Conservation (phyloP, 2,329 filamentous ascomycete species). For the Penicillium sp. region DNA sequence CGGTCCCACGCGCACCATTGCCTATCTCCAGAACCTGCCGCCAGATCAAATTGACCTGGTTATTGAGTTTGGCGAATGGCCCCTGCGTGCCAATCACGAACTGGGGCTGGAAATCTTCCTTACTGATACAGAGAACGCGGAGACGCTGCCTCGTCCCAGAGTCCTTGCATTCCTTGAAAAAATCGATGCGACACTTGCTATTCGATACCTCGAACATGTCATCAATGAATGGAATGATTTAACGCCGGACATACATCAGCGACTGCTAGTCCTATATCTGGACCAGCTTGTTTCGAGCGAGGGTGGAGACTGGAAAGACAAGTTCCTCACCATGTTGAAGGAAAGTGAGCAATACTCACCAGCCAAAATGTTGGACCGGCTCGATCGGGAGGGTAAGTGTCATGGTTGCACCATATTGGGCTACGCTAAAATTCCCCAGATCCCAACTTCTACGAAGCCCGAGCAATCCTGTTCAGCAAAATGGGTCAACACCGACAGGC, state of each 20-base stretch:
- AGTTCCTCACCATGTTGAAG: slow-evolving; percentile 73
- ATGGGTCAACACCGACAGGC: slow-evolving; percentile 96
- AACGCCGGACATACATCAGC: slow-evolving; percentile 84
- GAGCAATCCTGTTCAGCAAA: slow-evolving; percentile 87
- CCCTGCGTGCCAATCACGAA: slow-evolving; percentile 68
- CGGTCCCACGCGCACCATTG: slow-evolving; percentile 80
- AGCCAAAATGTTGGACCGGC: slow-evolving; percentile 71
- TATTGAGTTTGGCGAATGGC: slow-evolving; percentile 89
- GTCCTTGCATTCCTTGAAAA: slow-evolving; percentile 73
- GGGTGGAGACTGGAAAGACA: slow-evolving; percentile 58
- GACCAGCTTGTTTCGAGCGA: slow-evolving; percentile 50
- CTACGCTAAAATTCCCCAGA: slow-evolving; percentile 54
- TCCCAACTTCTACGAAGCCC: slow-evolving; percentile 80
- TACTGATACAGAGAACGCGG: slow-evolving; percentile 91
- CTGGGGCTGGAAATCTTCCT: slow-evolving; percentile 91
- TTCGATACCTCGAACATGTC: slow-evolving; percentile 85
- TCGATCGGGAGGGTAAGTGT: slow-evolving; percentile 73
- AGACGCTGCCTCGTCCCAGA: slow-evolving; percentile 75
- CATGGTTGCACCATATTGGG: background rate
- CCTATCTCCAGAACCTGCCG: slow-evolving; percentile 85
- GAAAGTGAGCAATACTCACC: slow-evolving; percentile 80
- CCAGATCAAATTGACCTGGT: slow-evolving; percentile 88
- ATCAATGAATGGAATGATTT: slow-evolving; percentile 82
- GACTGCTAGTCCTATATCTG: slow-evolving; percentile 72
- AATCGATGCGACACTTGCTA: slow-evolving; percentile 71